Conservation (phyloP, 192 early-diverging fungal genomes). For the Backusella tarrabulga region DNA sequence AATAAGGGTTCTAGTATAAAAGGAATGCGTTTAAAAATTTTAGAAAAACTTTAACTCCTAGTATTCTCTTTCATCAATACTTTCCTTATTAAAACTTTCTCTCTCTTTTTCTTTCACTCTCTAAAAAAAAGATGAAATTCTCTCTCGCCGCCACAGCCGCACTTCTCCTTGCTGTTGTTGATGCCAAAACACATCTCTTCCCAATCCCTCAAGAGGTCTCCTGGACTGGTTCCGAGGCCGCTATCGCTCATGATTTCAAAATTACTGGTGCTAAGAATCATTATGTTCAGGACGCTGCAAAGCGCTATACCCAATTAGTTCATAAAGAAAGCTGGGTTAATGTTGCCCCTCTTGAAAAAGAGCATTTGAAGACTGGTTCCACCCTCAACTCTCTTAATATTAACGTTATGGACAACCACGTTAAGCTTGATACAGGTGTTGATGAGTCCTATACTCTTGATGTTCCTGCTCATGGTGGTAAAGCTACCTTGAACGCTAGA, state of each 20-base stretch:
- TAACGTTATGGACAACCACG: slow-evolving; percentile 43
- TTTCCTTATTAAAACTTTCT: neutral
- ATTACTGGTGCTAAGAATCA: slow-evolving; percentile 16
- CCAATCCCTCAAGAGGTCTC: slow-evolving; percentile 21
- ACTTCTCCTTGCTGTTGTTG: neutral
- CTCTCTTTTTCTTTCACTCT: neutral
- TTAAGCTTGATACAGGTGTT: slow-evolving; percentile 51
- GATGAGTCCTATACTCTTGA: slow-evolving; percentile 74
- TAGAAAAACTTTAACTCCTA: neutral
- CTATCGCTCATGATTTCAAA: slow-evolving; percentile 16
- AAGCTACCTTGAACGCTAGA: slow-evolving; percentile 55
- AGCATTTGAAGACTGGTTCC: neutral
- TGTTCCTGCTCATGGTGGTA: slow-evolving; percentile 46
- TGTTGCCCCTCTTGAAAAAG: neutral
- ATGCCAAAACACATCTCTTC: slow-evolving; percentile 29
- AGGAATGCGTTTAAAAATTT: neutral
- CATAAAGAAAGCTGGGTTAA: neutral
- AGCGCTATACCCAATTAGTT: neutral
- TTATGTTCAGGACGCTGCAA: slow-evolving; percentile 6
- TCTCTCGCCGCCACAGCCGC: neutral
- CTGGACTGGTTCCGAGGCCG: slow-evolving; percentile 21
- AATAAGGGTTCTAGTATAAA: neutral
- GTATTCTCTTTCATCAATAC: neutral
- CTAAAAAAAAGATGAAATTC: neutral
- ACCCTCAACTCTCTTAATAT: slow-evolving; percentile 35